Evolutionary conservation across 305 asterid species (phyloP).

Genomic region (Fraxinus xanthoxyloides): DNA sequence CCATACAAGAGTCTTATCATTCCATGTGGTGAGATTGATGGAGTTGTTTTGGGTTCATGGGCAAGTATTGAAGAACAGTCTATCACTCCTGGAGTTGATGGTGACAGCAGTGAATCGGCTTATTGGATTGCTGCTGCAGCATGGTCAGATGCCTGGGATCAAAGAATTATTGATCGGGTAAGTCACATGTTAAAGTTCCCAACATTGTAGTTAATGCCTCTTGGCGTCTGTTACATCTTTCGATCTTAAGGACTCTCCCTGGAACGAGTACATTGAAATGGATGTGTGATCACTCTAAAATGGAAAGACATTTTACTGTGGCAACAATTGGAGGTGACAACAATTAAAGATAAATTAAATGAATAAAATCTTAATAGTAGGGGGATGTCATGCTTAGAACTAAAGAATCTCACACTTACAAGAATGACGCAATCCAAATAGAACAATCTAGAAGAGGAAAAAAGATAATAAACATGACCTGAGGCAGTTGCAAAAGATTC

Average conservation of each 20-base stretch:
- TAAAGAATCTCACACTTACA: neutral
- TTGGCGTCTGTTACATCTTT: neutral
- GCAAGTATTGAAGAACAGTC: constrained; percentile 52
- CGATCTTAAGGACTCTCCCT: constrained; percentile 4
- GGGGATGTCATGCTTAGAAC: neutral
- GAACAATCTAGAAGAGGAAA: neutral
- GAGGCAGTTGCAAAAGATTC: neutral
- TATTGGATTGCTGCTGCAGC: constrained; percentile 95
- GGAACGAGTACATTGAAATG: neutral
- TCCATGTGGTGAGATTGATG: constrained; percentile 90
- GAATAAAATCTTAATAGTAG: neutral
- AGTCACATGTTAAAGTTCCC: constrained; percentile 33
- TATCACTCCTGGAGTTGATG: constrained; percentile 62
- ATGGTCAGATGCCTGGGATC: constrained; percentile 99
- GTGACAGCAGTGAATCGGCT: constrained; percentile 69
- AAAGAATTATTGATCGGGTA: constrained; percentile 84
- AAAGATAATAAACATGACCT: neutral
- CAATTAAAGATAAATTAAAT: neutral
- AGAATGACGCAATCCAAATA: neutral
- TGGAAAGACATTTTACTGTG: neutral
- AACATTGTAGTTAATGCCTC: constrained; percentile 6
- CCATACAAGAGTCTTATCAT: constrained; percentile 44
- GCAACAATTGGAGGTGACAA: neutral
- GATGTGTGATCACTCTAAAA: neutral
- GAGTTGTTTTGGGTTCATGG: constrained; percentile 93